These are phyloP conservation scores for Rhizopus arrhizus DNA, from an alignment of 371 early-diverging fungal genomes.

Conservation along the genomic window DNA sequence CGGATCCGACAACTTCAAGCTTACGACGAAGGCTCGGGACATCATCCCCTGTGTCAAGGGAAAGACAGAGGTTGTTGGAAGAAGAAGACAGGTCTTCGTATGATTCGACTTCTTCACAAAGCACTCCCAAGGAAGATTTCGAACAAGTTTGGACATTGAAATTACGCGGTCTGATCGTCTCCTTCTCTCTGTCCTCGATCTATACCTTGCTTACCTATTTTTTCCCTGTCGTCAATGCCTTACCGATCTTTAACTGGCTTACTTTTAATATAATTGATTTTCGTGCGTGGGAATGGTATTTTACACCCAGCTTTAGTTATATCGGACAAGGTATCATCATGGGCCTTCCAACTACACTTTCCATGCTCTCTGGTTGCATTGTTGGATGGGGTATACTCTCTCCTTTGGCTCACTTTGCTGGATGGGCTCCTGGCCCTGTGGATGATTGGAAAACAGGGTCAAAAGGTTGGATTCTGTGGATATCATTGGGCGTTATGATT, in stretches of 20 bases:
- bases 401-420: constrained; percentile 65
- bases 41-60: not conserved
- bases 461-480: constrained; percentile 85
- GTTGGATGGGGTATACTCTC: constrained; percentile 83
- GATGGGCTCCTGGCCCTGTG: constrained; percentile 80
- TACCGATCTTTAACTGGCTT: constrained; percentile 72
- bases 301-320: constrained; percentile 77
- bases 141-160: constrained; percentile 67
- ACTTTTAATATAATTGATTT: constrained; percentile 47
- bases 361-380: constrained; percentile 75
- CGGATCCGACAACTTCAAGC: constrained; percentile 20
- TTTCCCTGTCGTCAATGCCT: constrained; percentile 57
- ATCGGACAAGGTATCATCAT: constrained; percentile 86
- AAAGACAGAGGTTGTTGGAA: constrained; percentile 9
- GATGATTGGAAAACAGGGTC: constrained; percentile 73
- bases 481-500: constrained; percentile 83
- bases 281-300: constrained; percentile 73
- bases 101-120: not conserved
- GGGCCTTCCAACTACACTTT: constrained; percentile 66
- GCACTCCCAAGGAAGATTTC: constrained; percentile 11
- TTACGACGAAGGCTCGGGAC: not conserved
- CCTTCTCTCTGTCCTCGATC: constrained; percentile 62
- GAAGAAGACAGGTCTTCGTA: not conserved
- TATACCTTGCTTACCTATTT: constrained; percentile 72
- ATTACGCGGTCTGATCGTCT: constrained; percentile 50